These are phyloP conservation scores for Xenoacremonium recifei DNA, from an alignment of 2,329 filamentous ascomycete genomes.

Conservation along the genomic window DNA sequence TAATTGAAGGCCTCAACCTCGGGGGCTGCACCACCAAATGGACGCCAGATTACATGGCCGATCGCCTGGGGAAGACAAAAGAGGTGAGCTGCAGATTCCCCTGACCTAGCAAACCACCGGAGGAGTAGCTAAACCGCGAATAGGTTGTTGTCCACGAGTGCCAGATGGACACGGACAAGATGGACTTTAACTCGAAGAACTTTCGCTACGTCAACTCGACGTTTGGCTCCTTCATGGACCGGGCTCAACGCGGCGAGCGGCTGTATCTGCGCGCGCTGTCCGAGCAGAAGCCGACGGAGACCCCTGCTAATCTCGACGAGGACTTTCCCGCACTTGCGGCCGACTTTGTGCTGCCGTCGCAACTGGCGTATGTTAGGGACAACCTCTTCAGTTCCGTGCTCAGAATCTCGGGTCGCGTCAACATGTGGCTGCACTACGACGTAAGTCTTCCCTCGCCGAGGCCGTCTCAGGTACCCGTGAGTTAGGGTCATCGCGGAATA, in stretches of 20 bases:
- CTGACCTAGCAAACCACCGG: neutral
- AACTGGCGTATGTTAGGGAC: slow-evolving; percentile 57
- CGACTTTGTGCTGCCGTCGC: slow-evolving; percentile 68
- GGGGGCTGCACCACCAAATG: slow-evolving; percentile 67
- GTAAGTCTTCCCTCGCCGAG: slow-evolving; percentile 45
- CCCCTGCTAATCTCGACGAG: slow-evolving; percentile 64
- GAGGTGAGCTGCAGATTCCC: slow-evolving; percentile 45
- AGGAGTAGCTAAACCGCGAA: slow-evolving; percentile 2
- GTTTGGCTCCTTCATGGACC: slow-evolving; percentile 66
- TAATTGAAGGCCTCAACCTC: slow-evolving; percentile 65
- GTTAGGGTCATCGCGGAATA: too few relatives aligned
- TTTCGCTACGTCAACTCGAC: slow-evolving; percentile 70
- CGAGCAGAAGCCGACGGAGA: slow-evolving; percentile 61
- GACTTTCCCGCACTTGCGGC: slow-evolving; percentile 70
- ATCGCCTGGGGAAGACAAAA: slow-evolving; percentile 58
- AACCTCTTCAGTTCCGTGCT: slow-evolving; percentile 75
- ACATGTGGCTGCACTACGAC: slow-evolving; percentile 91
- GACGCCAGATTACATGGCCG: slow-evolving; percentile 66
- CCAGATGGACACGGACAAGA: slow-evolving; percentile 49
- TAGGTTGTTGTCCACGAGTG: slow-evolving; percentile 75
- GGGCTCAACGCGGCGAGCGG: slow-evolving; percentile 56
- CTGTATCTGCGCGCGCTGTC: slow-evolving; percentile 82
- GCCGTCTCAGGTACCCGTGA: slow-evolving; percentile 1
- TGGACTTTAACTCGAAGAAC: slow-evolving; percentile 84
- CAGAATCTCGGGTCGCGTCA: slow-evolving; percentile 75